Evolutionary conservation across 1,139 yeast genomes (phyloP).

Genomic region (Tardiomyces depauwii): DNA sequence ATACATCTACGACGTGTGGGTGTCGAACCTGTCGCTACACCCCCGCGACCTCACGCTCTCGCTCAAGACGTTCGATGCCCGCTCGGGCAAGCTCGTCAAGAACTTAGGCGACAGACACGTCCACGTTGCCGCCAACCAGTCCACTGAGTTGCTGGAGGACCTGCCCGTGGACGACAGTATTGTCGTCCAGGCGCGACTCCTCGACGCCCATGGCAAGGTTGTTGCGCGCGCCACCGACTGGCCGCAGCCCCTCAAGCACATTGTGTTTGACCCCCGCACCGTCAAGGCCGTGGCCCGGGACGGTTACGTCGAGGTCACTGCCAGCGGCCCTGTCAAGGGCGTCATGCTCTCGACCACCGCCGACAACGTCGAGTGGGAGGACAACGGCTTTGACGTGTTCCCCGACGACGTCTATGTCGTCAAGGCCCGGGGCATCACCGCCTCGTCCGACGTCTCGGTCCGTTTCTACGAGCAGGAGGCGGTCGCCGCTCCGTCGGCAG

Average conservation of each 20-base stretch:
- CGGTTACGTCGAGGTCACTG: slow-evolving; percentile 9
- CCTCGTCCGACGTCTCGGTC: neutral
- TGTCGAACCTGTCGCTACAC: slow-evolving; percentile 25
- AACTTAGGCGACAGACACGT: slow-evolving; percentile 10
- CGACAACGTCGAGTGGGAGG: slow-evolving; percentile 20
- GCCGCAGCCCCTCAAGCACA: slow-evolving; percentile 44
- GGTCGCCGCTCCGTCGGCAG: neutral
- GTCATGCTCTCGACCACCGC: slow-evolving; percentile 20
- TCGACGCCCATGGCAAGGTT: slow-evolving; percentile 11
- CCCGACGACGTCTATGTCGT: slow-evolving; percentile 26
- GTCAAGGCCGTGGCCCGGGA: slow-evolving; percentile 10
- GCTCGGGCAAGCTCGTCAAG: slow-evolving; percentile 23
- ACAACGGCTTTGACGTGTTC: slow-evolving; percentile 37
- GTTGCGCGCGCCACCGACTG: slow-evolving; percentile 34
- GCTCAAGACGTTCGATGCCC: slow-evolving; percentile 26
- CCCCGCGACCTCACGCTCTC: slow-evolving; percentile 20
- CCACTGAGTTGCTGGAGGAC: slow-evolving; percentile 24
- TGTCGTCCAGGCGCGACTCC: slow-evolving; percentile 16
- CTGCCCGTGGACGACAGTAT: slow-evolving; percentile 14
- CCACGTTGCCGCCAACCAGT: slow-evolving; percentile 24
- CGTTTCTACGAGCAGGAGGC: slow-evolving; percentile 4
- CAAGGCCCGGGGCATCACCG: slow-evolving; percentile 2
- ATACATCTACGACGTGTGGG: slow-evolving; percentile 33
- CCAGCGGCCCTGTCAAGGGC: slow-evolving; percentile 35
- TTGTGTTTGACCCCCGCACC: slow-evolving; percentile 22